Evolutionary conservation across 768 basidiomycete genomes (phyloP).

Genomic region (Collybiopsis confluens): DNA sequence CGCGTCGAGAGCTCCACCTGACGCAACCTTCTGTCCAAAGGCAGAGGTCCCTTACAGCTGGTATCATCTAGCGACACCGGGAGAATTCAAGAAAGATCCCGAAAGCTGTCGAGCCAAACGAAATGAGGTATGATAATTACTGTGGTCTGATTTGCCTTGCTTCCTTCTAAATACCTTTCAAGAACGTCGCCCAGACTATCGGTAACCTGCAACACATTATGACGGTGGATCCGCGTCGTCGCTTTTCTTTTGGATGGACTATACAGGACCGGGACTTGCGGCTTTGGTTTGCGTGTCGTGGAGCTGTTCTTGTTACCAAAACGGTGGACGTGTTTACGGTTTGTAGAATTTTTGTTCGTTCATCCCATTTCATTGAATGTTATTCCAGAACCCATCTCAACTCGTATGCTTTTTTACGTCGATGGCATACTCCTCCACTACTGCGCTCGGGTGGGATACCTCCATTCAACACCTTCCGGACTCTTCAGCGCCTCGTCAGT

Average conservation of each 20-base stretch:
- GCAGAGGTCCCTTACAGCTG: not conserved
- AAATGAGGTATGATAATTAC: not conserved
- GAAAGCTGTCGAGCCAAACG: not conserved
- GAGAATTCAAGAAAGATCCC: too few species aligned
- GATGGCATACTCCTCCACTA: not conserved
- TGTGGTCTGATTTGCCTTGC: not conserved
- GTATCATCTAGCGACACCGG: not conserved
- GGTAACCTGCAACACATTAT: not conserved
- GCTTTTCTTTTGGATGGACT: not conserved
- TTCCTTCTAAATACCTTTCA: not conserved
- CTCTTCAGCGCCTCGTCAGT: not conserved
- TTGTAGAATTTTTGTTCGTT: too few species aligned
- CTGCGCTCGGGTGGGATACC: not conserved
- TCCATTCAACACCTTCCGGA: not conserved
- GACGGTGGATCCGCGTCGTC: not conserved
- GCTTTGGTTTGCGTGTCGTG: not conserved
- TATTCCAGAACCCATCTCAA: not conserved
- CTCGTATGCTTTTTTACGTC: not conserved
- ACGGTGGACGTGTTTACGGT: not conserved
- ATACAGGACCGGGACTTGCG: not conserved
- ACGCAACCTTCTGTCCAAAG: too few species aligned
- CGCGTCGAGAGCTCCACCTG: too few species aligned
- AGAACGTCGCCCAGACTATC: not conserved
- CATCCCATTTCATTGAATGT: too few species aligned
- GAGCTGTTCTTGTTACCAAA: not conserved